Base-by-base conservation (phyloP, 495 filamentous ascomycete genomes). In the Podospora pseudoanserina region DNA sequence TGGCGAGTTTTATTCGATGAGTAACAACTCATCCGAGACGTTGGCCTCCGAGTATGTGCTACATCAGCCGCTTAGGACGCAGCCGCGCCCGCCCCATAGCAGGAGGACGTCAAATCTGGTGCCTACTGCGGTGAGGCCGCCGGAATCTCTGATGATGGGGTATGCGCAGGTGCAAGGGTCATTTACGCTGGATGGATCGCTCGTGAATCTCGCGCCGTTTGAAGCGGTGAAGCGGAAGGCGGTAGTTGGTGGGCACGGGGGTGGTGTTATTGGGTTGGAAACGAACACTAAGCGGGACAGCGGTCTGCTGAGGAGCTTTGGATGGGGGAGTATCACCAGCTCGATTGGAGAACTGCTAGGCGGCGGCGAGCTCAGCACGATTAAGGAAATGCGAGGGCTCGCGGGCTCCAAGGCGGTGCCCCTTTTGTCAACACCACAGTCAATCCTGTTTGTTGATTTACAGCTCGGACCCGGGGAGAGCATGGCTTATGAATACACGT, bases 211-310 rank as follows among this genome's bases (percentile, higher is more conserved):
- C 53, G 89, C 87, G 2, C 92, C 89, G 3, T 99, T 99, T 71
- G 96, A 99, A 75, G 92, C 96, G 66, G 92, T 97, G 30, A 99
- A 98, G 76, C 83, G 94, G 56, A 97, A 96, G 77, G 96, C 92
- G 34, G 91, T 96, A 18, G 85, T 97, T 27, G 92, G 94, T 55
- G 91, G 90, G 2, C 92, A 96, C 68, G 92, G 91, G 54, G 90
- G 91, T 49, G 91, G 92, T 32, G 91, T 95, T 39, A 86, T 95
- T 60, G 90, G 92, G 44, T 78, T 94, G 57, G 92, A 95, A 65
- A 89, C 87, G 32, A 83, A 85, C n/a, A 49, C 61, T 0, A 96
- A 91, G 70, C 86, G 88, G 73, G 86, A 90, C 53, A 92, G 88
- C 71, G 92, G 96, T 0, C 83, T 98, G 57, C 87, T 97, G 70